Base-by-base conservation (phyloP, 2,329 filamentous ascomycete genomes). In the Cladosporium sp. region DNA sequence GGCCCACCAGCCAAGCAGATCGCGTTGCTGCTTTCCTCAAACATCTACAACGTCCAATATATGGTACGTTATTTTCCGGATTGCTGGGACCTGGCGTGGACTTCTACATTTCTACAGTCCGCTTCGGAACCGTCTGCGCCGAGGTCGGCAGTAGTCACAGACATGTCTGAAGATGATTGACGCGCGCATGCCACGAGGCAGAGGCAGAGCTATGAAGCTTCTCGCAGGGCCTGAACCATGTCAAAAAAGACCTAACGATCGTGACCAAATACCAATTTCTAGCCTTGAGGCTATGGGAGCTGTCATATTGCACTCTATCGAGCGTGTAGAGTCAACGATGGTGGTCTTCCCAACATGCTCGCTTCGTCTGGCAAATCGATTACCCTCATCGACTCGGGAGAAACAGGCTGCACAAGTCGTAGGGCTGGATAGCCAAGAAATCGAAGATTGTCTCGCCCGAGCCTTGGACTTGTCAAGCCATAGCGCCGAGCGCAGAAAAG, bases 1-100 rank as follows among this genome's bases (percentile, higher is more conserved):
- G 51, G 36, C 28, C 51, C 54, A 40, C 54, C 43, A 19, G 34
- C 20, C 42, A 39, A 56, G 54, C 54, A 45, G 42, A 56, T 49
- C 49, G 37, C 20, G 49, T 38, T 39, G 17, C 19, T 51, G 49
- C 8, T 25, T 5, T 51, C 49, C 9, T 34, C 20, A 28, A 56
- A 28, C 17, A 43, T 36, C 20, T 20, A 20, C 22, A 12, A 42
- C 28, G 20, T 49, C 40, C 30, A 40, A 56, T 47, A 47, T 28
- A 49, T 49, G 40, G 42, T 56, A 49, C 54, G 42, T 40, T 47
- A 56, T 49, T 49, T 20, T 17, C 54, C 42, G 54, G 15, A 5
- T 45, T 11, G 38, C 42, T 51, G 36, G 30, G 39, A 43, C 25
- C 19, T 22, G 28, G 8, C n/a, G 22, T 30, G 15, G 7, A 20